Evolutionary conservation across 1,284 basidiomycete genomes (phyloP).

Genomic region (Blastosporella zonata): DNA sequence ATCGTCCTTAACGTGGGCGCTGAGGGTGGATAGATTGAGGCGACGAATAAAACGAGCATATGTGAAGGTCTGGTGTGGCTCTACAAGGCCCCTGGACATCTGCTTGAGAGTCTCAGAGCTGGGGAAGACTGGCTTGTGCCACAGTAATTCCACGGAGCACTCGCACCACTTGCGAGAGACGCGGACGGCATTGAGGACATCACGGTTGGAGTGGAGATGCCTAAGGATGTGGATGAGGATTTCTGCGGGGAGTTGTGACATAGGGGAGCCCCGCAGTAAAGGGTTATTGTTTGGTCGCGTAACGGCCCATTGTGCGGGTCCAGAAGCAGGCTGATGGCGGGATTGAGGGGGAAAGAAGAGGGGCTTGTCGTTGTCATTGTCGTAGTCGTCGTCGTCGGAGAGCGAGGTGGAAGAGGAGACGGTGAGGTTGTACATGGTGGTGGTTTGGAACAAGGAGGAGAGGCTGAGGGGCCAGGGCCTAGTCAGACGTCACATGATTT

Average conservation of each 20-base stretch:
- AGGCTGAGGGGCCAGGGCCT: slow-evolving; percentile 6
- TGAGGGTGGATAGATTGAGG: slow-evolving; percentile 84
- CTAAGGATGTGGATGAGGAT: slow-evolving; percentile 92
- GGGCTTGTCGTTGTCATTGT: slow-evolving; percentile 55
- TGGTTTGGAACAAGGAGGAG: slow-evolving; percentile 22
- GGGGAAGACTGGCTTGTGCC: slow-evolving; percentile 87
- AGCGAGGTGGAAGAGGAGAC: slow-evolving; percentile 54
- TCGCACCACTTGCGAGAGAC: slow-evolving; percentile 95
- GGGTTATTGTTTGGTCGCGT: slow-evolving; percentile 26
- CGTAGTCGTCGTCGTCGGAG: slow-evolving; percentile 66
- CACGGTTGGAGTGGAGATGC: slow-evolving; percentile 71
- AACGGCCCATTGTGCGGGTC: slow-evolving; percentile 65
- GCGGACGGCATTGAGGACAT: slow-evolving; percentile 75
- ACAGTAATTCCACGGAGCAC: slow-evolving; percentile 92
- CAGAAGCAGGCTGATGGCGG: slow-evolving; percentile 36
- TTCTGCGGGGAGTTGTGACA: slow-evolving; percentile 78
- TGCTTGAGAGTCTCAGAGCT: slow-evolving; percentile 72
- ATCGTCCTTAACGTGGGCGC: slow-evolving; percentile 73
- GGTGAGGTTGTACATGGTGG: slow-evolving; percentile 52
- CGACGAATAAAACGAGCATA: slow-evolving; percentile 89
- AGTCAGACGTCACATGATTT: slow-evolving; percentile 18
- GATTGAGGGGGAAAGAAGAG: slow-evolving; percentile 44
- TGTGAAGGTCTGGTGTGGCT: slow-evolving; percentile 73
- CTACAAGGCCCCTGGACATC: slow-evolving; percentile 68
- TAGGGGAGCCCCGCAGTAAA: slow-evolving; percentile 39